Evolutionary conservation across 2,329 filamentous ascomycete genomes (phyloP).

Genomic region (Cordyceps tenuipes): DNA sequence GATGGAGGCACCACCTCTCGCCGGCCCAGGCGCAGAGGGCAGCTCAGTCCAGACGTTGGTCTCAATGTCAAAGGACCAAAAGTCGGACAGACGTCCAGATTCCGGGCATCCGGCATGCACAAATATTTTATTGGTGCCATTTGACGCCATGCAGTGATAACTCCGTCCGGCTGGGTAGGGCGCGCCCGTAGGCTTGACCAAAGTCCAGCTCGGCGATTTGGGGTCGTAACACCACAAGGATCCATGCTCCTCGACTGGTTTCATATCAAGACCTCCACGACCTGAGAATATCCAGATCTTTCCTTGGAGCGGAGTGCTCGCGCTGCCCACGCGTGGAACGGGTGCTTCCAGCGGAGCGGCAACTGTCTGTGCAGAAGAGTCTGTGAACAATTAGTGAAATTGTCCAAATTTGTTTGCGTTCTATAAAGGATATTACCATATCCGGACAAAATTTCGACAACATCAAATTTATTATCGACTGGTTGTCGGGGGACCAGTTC

Average conservation of each 20-base stretch:
- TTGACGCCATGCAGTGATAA: slow-evolving; percentile 45
- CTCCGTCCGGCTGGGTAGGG: slow-evolving; percentile 40
- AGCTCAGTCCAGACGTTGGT: slow-evolving; percentile 42
- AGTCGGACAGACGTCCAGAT: slow-evolving; percentile 45
- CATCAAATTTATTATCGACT: slow-evolving; percentile 39
- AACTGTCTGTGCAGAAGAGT: slow-evolving; percentile 14
- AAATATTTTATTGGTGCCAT: slow-evolving; percentile 37
- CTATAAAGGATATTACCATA: background rate
- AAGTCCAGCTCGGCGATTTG: slow-evolving; percentile 33
- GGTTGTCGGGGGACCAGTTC: slow-evolving; percentile 43
- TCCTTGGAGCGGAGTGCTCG: slow-evolving; percentile 35
- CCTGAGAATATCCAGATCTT: slow-evolving; percentile 55
- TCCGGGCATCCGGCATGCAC: slow-evolving; percentile 55
- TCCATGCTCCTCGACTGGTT: slow-evolving; percentile 50
- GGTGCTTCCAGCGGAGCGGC: slow-evolving; percentile 26
- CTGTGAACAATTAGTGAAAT: background rate
- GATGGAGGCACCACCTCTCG: slow-evolving; percentile 40
- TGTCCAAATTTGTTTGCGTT: background rate
- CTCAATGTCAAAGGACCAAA: slow-evolving; percentile 50
- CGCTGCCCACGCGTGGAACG: slow-evolving; percentile 46
- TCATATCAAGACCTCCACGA: slow-evolving; percentile 51
- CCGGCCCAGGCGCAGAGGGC: slow-evolving; percentile 43
- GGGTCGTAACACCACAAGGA: slow-evolving; percentile 47
- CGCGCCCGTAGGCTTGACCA: slow-evolving; percentile 30
- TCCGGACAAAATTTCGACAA: slow-evolving; percentile 23